These are phyloP conservation scores for Leishmania martiniquensis DNA, from an alignment of 208 protist species.

Conservation along the genomic window DNA sequence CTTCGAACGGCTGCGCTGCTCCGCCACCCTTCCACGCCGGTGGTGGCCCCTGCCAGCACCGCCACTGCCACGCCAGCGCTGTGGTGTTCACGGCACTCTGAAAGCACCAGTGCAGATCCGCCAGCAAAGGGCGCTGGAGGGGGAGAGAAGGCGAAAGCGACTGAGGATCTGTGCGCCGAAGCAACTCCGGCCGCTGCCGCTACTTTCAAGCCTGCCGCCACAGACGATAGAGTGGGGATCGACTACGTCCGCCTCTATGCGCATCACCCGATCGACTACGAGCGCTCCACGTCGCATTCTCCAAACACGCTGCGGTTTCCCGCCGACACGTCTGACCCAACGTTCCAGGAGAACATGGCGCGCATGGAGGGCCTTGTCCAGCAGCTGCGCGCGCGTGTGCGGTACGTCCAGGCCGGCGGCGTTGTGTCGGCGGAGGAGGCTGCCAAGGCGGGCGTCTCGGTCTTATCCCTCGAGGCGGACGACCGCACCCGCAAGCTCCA, in stretches of 20 bases:
- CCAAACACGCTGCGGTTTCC: conserved; percentile 59
- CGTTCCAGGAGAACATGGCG: conserved; percentile 50
- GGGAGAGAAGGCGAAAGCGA: not conserved
- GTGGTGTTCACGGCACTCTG: conserved; percentile 3
- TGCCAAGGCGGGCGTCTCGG: conserved; percentile 11
- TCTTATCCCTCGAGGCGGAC: conserved; percentile 28
- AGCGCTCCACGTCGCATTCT: conserved; percentile 30
- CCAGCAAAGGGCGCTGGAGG: not conserved
- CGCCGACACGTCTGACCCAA: conserved; percentile 33
- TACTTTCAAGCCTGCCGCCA: not conserved
- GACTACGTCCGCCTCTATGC: conserved; percentile 40
- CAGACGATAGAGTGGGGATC: conserved; percentile 1
- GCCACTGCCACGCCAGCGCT: not conserved
- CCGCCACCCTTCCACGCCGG: not conserved
- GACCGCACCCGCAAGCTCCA: conserved; percentile 32
- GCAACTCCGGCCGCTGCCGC: not conserved
- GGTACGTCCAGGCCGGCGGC: conserved; percentile 33
- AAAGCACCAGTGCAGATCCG: not conserved
- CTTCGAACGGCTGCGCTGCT: not conserved
- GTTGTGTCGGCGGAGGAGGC: conserved; percentile 27
- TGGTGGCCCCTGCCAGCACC: not conserved
- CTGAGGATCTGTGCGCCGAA: not conserved
- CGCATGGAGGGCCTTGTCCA: conserved; percentile 55
- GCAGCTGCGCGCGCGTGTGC: conserved; percentile 45
- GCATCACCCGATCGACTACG: conserved; percentile 53